Evolutionary conservation across 805 yeast genomes (phyloP).

Genomic region (Clavispora vitiphila): DNA sequence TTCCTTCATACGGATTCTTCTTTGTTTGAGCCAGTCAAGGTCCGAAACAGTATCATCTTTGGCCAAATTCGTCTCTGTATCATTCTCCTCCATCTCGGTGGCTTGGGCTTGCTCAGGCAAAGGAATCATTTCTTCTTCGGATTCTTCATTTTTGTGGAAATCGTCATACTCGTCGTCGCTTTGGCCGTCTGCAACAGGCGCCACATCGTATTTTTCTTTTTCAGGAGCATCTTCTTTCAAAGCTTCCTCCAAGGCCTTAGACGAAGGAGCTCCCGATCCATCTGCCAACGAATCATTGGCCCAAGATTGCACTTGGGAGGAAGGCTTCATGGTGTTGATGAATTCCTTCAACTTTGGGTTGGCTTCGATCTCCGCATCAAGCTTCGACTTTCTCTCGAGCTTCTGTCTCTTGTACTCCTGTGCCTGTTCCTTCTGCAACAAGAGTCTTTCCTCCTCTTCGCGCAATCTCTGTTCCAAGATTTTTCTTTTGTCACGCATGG

Average conservation of each 20-base stretch:
- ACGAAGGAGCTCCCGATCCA: conserved; percentile 42
- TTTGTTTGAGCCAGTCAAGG: conserved; percentile 79
- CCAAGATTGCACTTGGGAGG: conserved; percentile 69
- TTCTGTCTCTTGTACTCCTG: conserved; percentile 37
- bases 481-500: conserved; percentile 39
- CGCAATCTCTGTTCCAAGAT: conserved; percentile 38
- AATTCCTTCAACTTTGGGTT: conserved; percentile 74
- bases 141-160: conserved; percentile 31
- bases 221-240: conserved; percentile 23
- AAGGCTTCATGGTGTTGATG: conserved; percentile 77
- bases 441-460: conserved; percentile 39
- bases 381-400: conserved; percentile 26
- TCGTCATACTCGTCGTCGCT: conserved; percentile 54
- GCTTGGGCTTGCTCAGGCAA: conserved; percentile 22
- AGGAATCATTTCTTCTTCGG: conserved; percentile 48
- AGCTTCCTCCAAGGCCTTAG: conserved; percentile 40
- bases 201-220: conserved; percentile 24
- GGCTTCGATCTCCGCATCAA: conserved; percentile 58
- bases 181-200: conserved; percentile 35
- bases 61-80: conserved; percentile 27
- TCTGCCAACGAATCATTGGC: conserved; percentile 54
- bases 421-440: conserved; percentile 32
- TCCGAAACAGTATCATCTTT: conserved; percentile 58
- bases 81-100: conserved; percentile 5
- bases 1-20: conserved; percentile 62